Evolutionary conservation across 495 filamentous ascomycete genomes (phyloP), one percentile per base, ranked within the genome.

Genomic region (Saxophila tyrrhenica): DNA sequence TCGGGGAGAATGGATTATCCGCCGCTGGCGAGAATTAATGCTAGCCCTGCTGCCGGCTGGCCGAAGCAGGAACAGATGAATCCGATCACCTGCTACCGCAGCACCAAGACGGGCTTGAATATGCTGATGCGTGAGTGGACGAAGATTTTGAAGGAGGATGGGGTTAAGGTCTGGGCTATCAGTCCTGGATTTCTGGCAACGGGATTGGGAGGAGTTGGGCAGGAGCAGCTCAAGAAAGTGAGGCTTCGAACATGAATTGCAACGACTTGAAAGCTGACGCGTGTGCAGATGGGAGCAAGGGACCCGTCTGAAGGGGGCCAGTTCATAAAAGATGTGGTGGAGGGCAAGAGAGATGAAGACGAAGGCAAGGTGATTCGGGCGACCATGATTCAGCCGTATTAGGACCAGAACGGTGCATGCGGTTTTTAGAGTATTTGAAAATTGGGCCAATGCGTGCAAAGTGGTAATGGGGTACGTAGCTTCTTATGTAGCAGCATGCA

Each of bases 121-220:
- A 84, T 84, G 81, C 35, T 83, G 66, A 80, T 83, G 78, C 68
- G 72, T 29, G 74, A 78, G 51, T 85, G 79, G 79, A 23, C 57
- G 21, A 66, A 72, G 7, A 58, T 71, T 8, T 29, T 50, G 48
- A 68, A 69, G 52, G 70, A 75, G 17, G 81, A 85, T 52, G 77
- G 77, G 0, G 79, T 84, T 0, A 84, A 84, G 63, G 72, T 78
- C 0, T 84, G 70, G 68, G 60, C 62, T 20, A 62, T 83, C 15
- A 70, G 65, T 1, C 82, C 80, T 0, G 81, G 81, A 0, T 76
- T 75, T 50, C 59, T 83, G 29, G 79, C 75, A 0, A 83, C 79
- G 1, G 71, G 68, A 0, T 53, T 83, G 11, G 73, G 62, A 0
- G 71, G 69, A 10, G 29, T 66, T 22, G 61, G 60, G 19, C 57